phyloP scores from a whole-genome alignment of 768 basidiomycete species.

The Naematelia encephala region DNA sequence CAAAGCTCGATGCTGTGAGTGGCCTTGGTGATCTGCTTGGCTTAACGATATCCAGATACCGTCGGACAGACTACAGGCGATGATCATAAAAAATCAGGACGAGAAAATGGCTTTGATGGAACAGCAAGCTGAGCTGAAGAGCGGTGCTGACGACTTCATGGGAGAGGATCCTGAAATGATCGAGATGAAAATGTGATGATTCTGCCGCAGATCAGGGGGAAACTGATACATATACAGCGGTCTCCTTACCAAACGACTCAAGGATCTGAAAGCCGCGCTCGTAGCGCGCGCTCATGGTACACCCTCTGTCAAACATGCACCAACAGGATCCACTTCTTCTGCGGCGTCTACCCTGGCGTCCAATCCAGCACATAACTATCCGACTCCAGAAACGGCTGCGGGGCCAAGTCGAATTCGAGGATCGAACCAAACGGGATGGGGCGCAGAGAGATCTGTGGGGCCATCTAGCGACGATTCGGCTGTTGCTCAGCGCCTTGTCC shows the following conservation, averaged over 20 bases:
- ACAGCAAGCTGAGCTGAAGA: constrained; percentile 14
- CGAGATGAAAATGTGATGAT: constrained; percentile 26
- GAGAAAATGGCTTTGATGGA: constrained; percentile 29
- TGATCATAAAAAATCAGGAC: constrained; percentile 35
- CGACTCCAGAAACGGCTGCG: constrained; percentile 8
- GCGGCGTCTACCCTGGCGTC: not conserved
- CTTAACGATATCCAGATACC: constrained; percentile 11
- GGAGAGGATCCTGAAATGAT: constrained; percentile 41
- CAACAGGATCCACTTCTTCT: constrained; percentile 3
- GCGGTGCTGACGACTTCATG: constrained; percentile 15
- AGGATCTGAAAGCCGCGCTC: constrained; percentile 23
- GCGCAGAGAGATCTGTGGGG: not conserved
- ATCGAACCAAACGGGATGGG: not conserved
- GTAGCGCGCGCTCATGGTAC: not conserved
- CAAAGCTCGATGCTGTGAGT: constrained; percentile 17
- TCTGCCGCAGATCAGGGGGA: not conserved
- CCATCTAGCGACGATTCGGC: constrained; percentile 12
- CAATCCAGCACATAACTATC: constrained; percentile 2
- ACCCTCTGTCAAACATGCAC: constrained; percentile 1
- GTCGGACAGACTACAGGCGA: constrained; percentile 22
- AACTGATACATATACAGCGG: constrained; percentile 12
- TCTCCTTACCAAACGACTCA: constrained; percentile 23
- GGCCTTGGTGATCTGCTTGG: not conserved
- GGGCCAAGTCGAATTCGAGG: not conserved
- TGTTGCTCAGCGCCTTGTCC: not conserved